These are phyloP conservation scores for Luvunga scandens DNA, from an alignment of 345 rosid genomes.

Conservation along the genomic window DNA sequence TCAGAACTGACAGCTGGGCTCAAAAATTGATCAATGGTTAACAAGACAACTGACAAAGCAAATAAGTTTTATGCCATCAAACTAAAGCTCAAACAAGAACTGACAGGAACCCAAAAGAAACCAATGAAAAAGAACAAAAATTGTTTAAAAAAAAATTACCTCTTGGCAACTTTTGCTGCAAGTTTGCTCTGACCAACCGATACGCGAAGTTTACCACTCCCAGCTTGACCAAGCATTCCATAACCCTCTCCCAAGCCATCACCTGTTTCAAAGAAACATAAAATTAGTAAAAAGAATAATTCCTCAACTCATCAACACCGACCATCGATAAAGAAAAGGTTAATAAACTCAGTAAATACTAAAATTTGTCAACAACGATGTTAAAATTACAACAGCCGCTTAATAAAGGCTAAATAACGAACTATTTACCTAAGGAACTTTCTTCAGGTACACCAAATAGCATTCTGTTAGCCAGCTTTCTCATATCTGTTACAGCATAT, in stretches of 20 bases:
- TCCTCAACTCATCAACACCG: not conserved
- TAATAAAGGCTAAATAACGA: not conserved
- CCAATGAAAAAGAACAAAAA: not conserved
- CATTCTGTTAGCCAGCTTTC: constrained; percentile 98
- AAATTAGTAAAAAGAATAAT: not conserved
- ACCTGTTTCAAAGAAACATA: constrained; percentile 46
- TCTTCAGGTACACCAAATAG: constrained; percentile 95
- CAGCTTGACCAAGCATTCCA: constrained; percentile 99
- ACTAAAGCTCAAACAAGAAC: not conserved
- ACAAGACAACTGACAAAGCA: not conserved
- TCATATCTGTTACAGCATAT: constrained; percentile 93
- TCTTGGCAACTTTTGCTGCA: constrained; percentile 89
- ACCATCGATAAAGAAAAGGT: not conserved
- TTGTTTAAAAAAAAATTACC: constrained; percentile 31
- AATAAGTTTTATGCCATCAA: not conserved
- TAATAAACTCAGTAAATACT: not conserved
- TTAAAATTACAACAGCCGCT: not conserved
- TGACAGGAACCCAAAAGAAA: not conserved
- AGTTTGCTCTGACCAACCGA: constrained; percentile 87
- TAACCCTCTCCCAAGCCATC: constrained; percentile 98
- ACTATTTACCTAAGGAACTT: constrained; percentile 75
- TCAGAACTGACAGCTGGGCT: not conserved
- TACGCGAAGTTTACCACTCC: constrained; percentile 92
- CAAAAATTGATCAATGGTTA: not conserved
- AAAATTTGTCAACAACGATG: not conserved